These are phyloP conservation scores for Rhodomyrtus psidioides DNA, from an alignment of 441 rosid species.

Conservation along the genomic window DNA sequence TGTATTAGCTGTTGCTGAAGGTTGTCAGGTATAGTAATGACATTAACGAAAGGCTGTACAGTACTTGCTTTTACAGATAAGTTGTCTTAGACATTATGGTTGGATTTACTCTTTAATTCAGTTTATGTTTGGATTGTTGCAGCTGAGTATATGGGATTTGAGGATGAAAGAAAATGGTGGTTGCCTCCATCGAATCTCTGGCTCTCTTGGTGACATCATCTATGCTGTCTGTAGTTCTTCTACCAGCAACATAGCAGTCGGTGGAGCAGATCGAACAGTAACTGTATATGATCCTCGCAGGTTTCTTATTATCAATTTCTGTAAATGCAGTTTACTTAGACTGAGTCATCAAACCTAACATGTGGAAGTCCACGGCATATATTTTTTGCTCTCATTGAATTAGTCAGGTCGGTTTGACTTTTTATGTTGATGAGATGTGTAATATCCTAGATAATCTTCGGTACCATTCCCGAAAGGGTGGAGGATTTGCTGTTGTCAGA, in stretches of 20 bases:
- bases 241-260: constrained; percentile 47
- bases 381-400: background rate
- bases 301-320: constrained; percentile 10
- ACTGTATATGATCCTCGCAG: constrained; percentile 74
- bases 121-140: constrained; percentile 15
- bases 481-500: background rate
- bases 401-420: background rate
- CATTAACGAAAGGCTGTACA: background rate
- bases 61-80: background rate
- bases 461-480: background rate
- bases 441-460: background rate
- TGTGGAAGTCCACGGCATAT: background rate
- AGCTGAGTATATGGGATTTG: constrained; percentile 54
- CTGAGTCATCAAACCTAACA: background rate
- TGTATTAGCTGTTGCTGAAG: constrained; percentile 48
- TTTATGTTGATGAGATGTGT: background rate
- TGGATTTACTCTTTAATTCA: background rate
- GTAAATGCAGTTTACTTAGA: background rate
- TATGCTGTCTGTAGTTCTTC: constrained; percentile 55
- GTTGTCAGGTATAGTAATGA: constrained; percentile 39
- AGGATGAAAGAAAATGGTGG: constrained; percentile 54
- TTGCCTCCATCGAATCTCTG: constrained; percentile 39
- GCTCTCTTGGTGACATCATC: constrained; percentile 45
- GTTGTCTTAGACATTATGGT: background rate
- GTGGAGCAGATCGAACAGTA: constrained; percentile 65